These are phyloP conservation scores for Verticillium isaacii DNA, from an alignment of 2,329 filamentous ascomycete genomes.

Conservation along the genomic window DNA sequence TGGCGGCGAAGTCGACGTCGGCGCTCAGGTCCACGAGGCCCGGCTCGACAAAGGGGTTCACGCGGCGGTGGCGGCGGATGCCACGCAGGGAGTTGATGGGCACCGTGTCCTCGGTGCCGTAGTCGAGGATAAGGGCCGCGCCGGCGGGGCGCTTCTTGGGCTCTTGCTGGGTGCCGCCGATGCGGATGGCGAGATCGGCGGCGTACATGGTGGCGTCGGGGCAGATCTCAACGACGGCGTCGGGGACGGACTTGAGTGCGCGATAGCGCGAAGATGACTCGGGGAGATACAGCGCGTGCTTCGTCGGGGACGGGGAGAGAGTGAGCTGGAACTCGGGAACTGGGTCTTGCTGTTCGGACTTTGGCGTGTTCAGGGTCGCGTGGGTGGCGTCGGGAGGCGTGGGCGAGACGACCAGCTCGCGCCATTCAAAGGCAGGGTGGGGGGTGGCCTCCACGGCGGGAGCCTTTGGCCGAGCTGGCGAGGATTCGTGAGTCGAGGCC, in stretches of 20 bases:
- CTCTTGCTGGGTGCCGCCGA: slow-evolving; percentile 60
- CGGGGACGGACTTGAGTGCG: slow-evolving; percentile 60
- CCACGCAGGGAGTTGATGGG: slow-evolving; percentile 88
- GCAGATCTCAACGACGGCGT: slow-evolving; percentile 80
- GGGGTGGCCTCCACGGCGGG: slow-evolving; percentile 20
- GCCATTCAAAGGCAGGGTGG: slow-evolving; percentile 59
- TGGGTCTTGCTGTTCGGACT: slow-evolving; percentile 42
- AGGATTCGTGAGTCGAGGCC: slow-evolving; percentile 33
- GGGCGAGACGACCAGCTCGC: slow-evolving; percentile 73
- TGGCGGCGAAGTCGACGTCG: slow-evolving; percentile 86
- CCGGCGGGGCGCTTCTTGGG: slow-evolving; percentile 65
- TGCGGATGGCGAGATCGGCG: slow-evolving; percentile 75
- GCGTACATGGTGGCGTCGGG: slow-evolving; percentile 81
- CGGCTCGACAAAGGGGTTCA: slow-evolving; percentile 74
- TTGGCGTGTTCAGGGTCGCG: slow-evolving; percentile 48
- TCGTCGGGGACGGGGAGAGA: slow-evolving; percentile 68
- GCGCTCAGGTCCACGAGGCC: slow-evolving; percentile 85
- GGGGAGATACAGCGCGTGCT: slow-evolving; percentile 80
- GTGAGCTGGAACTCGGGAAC: slow-evolving; percentile 85
- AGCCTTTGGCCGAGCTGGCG: slow-evolving; percentile 30
- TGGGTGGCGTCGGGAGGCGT: slow-evolving; percentile 53
- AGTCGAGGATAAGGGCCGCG: slow-evolving; percentile 93
- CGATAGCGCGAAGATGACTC: slow-evolving; percentile 76
- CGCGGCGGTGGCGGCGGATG: slow-evolving; percentile 70
- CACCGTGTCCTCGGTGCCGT: slow-evolving; percentile 73